These are phyloP conservation scores for Coemansia furcata DNA, from an alignment of 192 early-diverging fungal species.

Conservation along the genomic window DNA sequence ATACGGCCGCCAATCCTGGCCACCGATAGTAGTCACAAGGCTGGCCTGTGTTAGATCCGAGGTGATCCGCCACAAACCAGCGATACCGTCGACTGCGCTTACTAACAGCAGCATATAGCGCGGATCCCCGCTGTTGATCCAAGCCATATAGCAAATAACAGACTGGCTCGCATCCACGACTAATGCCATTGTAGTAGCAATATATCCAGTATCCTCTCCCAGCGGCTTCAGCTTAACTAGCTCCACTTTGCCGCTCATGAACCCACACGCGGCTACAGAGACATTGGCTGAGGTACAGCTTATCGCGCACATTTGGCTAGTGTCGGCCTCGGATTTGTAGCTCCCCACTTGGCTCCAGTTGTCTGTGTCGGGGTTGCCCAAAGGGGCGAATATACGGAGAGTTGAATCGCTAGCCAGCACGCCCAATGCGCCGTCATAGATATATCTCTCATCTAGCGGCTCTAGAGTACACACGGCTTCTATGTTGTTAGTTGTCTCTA, in stretches of 20 bases:
- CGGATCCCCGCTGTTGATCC: slow-evolving; percentile 6
- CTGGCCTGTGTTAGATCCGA: slow-evolving; percentile 14
- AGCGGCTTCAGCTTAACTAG: slow-evolving; percentile 10
- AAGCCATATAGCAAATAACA: slow-evolving; percentile 16
- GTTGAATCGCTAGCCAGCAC: slow-evolving; percentile 39
- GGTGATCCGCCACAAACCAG: slow-evolving; percentile 24
- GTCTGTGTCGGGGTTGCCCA: slow-evolving; percentile 13
- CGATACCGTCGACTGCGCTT: slow-evolving; percentile 27
- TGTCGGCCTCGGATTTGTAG: slow-evolving; percentile 16
- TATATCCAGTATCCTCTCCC: neutral
- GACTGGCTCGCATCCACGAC: slow-evolving; percentile 2
- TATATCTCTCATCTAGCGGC: slow-evolving; percentile 15
- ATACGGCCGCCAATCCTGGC: slow-evolving; percentile 33
- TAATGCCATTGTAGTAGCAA: slow-evolving; percentile 4
- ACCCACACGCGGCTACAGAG: slow-evolving; percentile 30
- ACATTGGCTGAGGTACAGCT: neutral
- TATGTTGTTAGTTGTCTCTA: slow-evolving; percentile 20
- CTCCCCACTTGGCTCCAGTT: slow-evolving; percentile 39
- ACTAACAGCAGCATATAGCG: slow-evolving; percentile 8
- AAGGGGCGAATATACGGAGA: slow-evolving; percentile 26
- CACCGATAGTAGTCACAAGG: neutral
- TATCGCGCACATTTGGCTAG: slow-evolving; percentile 26
- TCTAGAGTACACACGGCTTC: slow-evolving; percentile 34
- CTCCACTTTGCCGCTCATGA: slow-evolving; percentile 23
- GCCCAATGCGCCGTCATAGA: slow-evolving; percentile 13